These are phyloP conservation scores for Penicillium expansum DNA, from an alignment of 2,329 filamentous ascomycete species.

Conservation along the genomic window DNA sequence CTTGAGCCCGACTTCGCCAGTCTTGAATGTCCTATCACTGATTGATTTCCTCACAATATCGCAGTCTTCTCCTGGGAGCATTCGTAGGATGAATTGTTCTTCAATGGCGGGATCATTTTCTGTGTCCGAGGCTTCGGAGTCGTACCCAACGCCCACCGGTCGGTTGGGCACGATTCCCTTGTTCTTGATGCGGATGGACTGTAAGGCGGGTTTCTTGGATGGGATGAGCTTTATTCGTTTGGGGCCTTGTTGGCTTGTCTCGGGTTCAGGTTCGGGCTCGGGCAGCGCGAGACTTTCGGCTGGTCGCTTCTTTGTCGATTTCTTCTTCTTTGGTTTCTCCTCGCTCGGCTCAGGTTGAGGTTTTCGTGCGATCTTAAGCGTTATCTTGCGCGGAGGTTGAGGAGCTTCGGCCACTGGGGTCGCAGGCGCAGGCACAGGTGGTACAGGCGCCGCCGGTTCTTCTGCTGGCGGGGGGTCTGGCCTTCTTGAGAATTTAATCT, in stretches of 20 bases:
- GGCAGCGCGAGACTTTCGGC: slow-evolving; percentile 29
- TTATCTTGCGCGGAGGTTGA: slow-evolving; percentile 41
- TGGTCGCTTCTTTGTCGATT: slow-evolving; percentile 41
- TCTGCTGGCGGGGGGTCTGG: slow-evolving; percentile 24
- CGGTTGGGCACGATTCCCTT: slow-evolving; percentile 67
- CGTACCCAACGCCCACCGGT: slow-evolving; percentile 83
- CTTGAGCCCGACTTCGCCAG: slow-evolving; percentile 71
- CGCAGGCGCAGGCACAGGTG: slow-evolving; percentile 12
- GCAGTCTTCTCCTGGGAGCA: slow-evolving; percentile 80
- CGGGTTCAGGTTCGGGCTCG: slow-evolving; percentile 29
- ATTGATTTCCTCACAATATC: slow-evolving; percentile 77
- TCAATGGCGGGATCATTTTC: slow-evolving; percentile 86
- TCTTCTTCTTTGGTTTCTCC: slow-evolving; percentile 35
- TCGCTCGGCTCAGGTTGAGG: slow-evolving; percentile 15
- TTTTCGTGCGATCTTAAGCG: slow-evolving; percentile 41
- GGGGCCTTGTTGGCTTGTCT: slow-evolving; percentile 26
- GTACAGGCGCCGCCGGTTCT: slow-evolving; percentile 19
- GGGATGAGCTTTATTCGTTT: slow-evolving; percentile 42
- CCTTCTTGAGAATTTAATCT: slow-evolving; percentile 44
- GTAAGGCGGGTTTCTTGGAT: slow-evolving; percentile 39
- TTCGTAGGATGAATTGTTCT: slow-evolving; percentile 83
- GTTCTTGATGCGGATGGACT: slow-evolving; percentile 59
- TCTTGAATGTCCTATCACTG: slow-evolving; percentile 71
- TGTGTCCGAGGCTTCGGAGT: slow-evolving; percentile 89
- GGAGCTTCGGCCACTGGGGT: slow-evolving; percentile 22